Evolutionary conservation across 2,329 filamentous ascomycete genomes (phyloP), one percentile per base, ranked within the genome.

Genomic region (Xylaria sp.): DNA sequence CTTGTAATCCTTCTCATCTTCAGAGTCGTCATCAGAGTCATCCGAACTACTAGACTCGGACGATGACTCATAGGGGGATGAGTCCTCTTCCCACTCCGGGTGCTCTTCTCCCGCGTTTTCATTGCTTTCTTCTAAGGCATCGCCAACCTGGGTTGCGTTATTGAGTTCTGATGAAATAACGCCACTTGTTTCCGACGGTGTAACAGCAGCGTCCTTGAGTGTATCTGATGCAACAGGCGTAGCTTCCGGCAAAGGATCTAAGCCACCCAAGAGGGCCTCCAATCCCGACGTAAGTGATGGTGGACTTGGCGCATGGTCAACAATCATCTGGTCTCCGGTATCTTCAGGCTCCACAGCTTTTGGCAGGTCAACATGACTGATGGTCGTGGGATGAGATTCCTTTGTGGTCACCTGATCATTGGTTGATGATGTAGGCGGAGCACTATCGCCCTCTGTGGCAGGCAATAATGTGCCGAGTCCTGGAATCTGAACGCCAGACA

Each of bases 31-130:
- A 56, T 87, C 86, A 0, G 86, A 88, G 46, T 86, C 87, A 69
- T 90, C 88, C 2, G 88, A 89, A 73, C 81, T 84, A 76, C 83
- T 85, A 4, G 86, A 88, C 15, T 88, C 85, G 0, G 85, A 86
- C 0, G 88, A 92, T 6, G 90, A 92, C 75, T 90, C 88, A 76
- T 92, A 92, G 0, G 92, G 92, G 0, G 91, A 93, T 1, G 92
- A 94, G 75, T 95, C 92, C 7, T 86, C 83, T 77, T 97, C 93
- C 93, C 93, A 98, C 79, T 97, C 94, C 3, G 92, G 90, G 53
- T 91, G 84, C 64, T 70, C 74, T 59, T 71, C 69, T 51, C 68
- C 67, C 7, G 28, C 49, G 28, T 62, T 58, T 15, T 36, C 63
- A 33, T 71, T 31, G 10, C 26, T 58, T 13, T 49, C 36, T 48